These are phyloP conservation scores for Leccinum pachyderme DNA, from an alignment of 1,284 basidiomycete species.

Conservation along the genomic window DNA sequence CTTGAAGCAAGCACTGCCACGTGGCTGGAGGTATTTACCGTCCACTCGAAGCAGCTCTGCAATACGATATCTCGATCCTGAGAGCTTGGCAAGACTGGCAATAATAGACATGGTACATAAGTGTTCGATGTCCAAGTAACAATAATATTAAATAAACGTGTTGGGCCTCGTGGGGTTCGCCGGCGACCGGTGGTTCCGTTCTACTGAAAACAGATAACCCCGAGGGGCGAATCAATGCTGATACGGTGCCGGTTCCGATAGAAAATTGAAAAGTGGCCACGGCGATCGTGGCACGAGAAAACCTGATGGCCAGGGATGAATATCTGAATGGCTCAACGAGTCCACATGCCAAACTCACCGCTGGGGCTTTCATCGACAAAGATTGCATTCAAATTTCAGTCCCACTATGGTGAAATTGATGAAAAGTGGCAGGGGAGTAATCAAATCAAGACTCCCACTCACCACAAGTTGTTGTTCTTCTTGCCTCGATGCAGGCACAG, in stretches of 20 bases:
- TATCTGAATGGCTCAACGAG: slow-evolving; percentile 14
- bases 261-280: slow-evolving; percentile 30
- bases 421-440: slow-evolving; percentile 20
- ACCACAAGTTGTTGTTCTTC: slow-evolving; percentile 62
- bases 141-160: slow-evolving; percentile 35
- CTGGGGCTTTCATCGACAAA: slow-evolving; percentile 21
- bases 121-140: slow-evolving; percentile 15
- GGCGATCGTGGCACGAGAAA: slow-evolving; percentile 39
- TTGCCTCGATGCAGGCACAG: slow-evolving; percentile 46
- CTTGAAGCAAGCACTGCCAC: slow-evolving; percentile 1
- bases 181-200: slow-evolving; percentile 22
- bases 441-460: slow-evolving; percentile 31
- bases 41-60: background rate
- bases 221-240: slow-evolving; percentile 35
- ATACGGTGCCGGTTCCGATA: slow-evolving; percentile 33
- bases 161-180: slow-evolving; percentile 32
- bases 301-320: slow-evolving; percentile 33
- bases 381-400: slow-evolving; percentile 24
- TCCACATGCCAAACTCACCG: slow-evolving; percentile 25
- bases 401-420: slow-evolving; percentile 33
- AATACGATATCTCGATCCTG: slow-evolving; percentile 22
- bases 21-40: background rate
- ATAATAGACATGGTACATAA: slow-evolving; percentile 15
- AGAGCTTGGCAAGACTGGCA: slow-evolving; percentile 8
- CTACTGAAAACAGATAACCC: slow-evolving; percentile 29